Evolutionary conservation across 2,329 filamentous ascomycete species (phyloP).

Genomic region (Madurella mycetomatis): DNA sequence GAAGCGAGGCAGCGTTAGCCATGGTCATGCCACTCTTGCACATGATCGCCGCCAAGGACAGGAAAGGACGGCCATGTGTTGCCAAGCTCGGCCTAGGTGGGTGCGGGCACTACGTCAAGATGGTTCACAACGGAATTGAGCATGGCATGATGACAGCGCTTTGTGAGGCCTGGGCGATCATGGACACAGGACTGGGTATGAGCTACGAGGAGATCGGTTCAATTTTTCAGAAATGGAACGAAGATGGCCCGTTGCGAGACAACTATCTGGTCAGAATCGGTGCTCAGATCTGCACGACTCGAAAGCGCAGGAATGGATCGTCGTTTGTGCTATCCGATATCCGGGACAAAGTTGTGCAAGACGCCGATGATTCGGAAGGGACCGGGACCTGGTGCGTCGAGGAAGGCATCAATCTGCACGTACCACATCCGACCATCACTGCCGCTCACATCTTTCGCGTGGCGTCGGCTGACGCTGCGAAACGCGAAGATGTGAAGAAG

Average conservation of each 20-base stretch:
- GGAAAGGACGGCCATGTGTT: conserved; percentile 56
- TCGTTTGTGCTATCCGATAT: conserved; percentile 55
- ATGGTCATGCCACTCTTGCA: conserved; percentile 57
- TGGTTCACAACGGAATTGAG: conserved; percentile 72
- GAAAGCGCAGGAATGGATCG: conserved; percentile 32
- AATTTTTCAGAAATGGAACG: conserved; percentile 58
- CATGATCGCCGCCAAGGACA: conserved; percentile 59
- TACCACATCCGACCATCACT: conserved; percentile 61
- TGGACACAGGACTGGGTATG: conserved; percentile 55
- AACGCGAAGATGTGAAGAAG: conserved; percentile 49
- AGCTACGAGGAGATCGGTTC: conserved; percentile 56
- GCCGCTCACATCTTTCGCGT: conserved; percentile 59
- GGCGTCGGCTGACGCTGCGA: conserved; percentile 56
- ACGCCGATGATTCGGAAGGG: conserved; percentile 61
- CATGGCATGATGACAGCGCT: conserved; percentile 65
- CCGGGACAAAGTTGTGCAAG: conserved; percentile 68
- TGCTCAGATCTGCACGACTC: conserved; percentile 53
- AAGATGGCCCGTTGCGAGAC: conserved; percentile 49
- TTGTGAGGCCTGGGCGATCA: conserved; percentile 61
- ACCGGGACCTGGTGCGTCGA: conserved; percentile 63
- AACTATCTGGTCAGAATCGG: conserved; percentile 63
- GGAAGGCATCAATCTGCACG: conserved; percentile 57
- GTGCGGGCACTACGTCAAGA: conserved; percentile 68
- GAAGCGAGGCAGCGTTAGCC: conserved; percentile 53
- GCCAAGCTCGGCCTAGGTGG: conserved; percentile 57